Evolutionary conservation across 371 early-diverging fungal genomes (phyloP).

Genomic region (Mucor lusitanicus): DNA sequence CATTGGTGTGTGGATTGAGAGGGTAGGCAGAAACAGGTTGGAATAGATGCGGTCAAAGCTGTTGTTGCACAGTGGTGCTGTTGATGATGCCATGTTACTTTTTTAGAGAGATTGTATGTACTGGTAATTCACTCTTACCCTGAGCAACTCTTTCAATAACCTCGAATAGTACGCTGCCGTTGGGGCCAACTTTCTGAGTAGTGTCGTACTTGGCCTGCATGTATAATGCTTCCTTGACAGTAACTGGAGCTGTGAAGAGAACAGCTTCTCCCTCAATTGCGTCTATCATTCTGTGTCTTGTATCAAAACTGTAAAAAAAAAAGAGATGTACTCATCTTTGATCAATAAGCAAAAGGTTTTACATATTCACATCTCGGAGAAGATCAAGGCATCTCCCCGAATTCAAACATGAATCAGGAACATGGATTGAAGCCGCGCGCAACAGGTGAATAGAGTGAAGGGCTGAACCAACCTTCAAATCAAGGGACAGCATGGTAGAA

Average conservation of each 20-base stretch:
- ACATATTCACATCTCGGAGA: neutral
- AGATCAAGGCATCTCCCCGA: neutral
- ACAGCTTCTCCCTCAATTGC: constrained; percentile 23
- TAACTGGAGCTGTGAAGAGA: constrained; percentile 40
- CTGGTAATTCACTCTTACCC: constrained; percentile 18
- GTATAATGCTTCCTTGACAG: constrained; percentile 34
- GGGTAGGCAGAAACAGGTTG: constrained; percentile 37
- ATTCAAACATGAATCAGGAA: neutral
- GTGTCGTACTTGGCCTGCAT: constrained; percentile 23
- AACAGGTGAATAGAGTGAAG: neutral
- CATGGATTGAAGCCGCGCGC: neutral
- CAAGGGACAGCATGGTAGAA: no score
- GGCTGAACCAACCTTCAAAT: no score
- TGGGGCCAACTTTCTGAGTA: constrained; percentile 47
- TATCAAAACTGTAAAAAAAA: neutral
- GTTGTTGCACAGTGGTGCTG: constrained; percentile 40
- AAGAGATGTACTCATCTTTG: no score
- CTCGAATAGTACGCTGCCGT: constrained; percentile 39
- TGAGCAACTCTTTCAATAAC: constrained; percentile 47
- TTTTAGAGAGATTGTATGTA: neutral
- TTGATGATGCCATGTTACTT: neutral
- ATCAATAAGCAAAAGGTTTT: neutral
- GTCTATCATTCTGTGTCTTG: neutral
- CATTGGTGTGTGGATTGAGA: constrained; percentile 37
- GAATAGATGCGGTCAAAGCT: constrained; percentile 39